Base-by-base conservation (phyloP, 1,139 yeast species). In the Geotrichum phurueaensis region DNA sequence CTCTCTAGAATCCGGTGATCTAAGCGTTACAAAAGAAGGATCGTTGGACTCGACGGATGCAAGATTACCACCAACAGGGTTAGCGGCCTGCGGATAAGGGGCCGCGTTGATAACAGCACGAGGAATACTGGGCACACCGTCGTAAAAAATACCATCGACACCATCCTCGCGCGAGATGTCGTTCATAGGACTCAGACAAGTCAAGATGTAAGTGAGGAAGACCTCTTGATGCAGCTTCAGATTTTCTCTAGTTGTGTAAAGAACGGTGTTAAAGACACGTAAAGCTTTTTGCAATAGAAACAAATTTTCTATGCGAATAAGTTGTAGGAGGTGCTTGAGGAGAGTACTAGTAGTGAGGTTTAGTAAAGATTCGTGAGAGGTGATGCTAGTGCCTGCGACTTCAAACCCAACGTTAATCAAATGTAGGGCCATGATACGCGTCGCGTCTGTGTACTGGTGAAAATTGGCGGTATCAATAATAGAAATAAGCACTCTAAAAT, bases 381-480 rank as follows among this genome's bases (percentile, higher is more conserved):
- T 83, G 59, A 94, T 79, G 50, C 81, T 82, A 53, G 77, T 74
- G 2, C 97, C 97, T 6, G 94, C 79, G 10, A 90, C 86, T 71
- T 94, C 98, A 60, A 94, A 80, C 1, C 96, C 89, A 0, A 87
- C 85, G 59, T 85, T 86, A 50, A 95, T 79, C 54, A 94, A 80
- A 53, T 85, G 81, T 45, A 95, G 76, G 0, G 97, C 95, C 76
- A 94, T 85, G 15, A 89, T 86, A 60, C 96, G 81, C 0, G 97
- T 87, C 45, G 90, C 81, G 70, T 92, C 97, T 67, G 95, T 89
- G 68, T 90, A 95, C 69, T 88, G 94, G 67, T 84, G 84, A 69
- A 87, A 89, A 67, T 89, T 88, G 22, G 86, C 84, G 0, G 97
- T 96, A 12, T 95, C 85, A 51, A 92, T 81, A 74, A 92, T 84